Base-by-base conservation (phyloP, 192 early-diverging fungal species). In the Thamnidium elegans region DNA sequence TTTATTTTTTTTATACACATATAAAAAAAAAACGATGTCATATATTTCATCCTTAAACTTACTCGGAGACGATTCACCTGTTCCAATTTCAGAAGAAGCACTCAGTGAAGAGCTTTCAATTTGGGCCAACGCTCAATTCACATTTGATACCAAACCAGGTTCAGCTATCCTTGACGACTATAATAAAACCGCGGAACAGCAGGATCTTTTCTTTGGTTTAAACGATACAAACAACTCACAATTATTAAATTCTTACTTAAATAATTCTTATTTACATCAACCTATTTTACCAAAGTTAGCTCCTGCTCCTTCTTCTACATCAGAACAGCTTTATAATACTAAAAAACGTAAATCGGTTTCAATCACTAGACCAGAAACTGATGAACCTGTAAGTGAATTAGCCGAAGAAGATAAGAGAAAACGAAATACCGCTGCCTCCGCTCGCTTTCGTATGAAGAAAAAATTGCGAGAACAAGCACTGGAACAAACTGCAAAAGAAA, bases 391-490 rank as follows among this genome's bases (percentile, higher is more conserved):
- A 52, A 39, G 26, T 9, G 13, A 55, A 39, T 17, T 6, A 4
- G 11, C 66, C 14, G 84, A 87, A 21, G 90, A 89, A 46, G 94
- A 98, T 72, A 96, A 97, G 77, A 87, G 96, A 43, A 79, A 87
- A 26, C 82, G 95, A 55, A 99, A 99, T 82, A 99, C 95, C 3
- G 94, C 88, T 4, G 97, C 97, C 3, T 94, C 92, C 1, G 95
- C 95, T 15, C 79, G 97, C 14, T 99, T 99, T 83, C 85, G 97
- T n/a, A 83, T 90, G 50, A 94, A 95, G 81, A 99, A 97, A 70
- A 96, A 96, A 77, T 72, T 87, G 69, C 86, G 90, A 50, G 95
- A 97, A 73, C 89, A 92, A 78, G 83, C 81, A 19, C 71, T 99
- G 30, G 89, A 95, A 78, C 78, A 81, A 54, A 90, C 87, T 0